Evolutionary conservation across 768 basidiomycete genomes (phyloP), one percentile per base, ranked within the genome.

Genomic region (Panaeolus papilionaceus): DNA sequence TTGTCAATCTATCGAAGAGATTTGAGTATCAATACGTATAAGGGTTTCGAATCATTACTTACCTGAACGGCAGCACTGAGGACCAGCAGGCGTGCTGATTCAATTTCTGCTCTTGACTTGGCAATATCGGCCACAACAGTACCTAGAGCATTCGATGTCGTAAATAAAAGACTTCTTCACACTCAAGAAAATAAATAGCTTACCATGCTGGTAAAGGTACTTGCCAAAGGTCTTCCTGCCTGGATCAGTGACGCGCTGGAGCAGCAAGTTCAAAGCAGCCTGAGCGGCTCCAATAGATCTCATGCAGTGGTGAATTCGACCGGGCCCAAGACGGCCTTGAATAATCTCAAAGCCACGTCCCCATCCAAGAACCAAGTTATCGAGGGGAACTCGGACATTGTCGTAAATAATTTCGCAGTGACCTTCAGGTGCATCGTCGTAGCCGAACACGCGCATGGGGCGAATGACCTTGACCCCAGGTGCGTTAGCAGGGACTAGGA

Each of bases 271-370:
- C 66, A 99, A 81, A 2, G 97, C 92, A 26, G 87, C 84, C 68
- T 91, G 88, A 0, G 98, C 98, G 23, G 86, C 86, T 23, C 98
- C 98, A 67, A 99, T 94, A 8, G 94, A 93, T 44, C 98, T 90
- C 98, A 99, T 99, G 83, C 97, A 98, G 75, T 96, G 94, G 74
- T 97, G 96, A 72, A 97, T 93, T 65, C 96, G 91, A n/a, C 96
- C 96, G 63, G 96, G 96, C 93, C 96, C 96, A 64, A 98, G 89
- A 69, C 96, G 93, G 49, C 96, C 96, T 87, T 98, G 96, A 69
- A 98, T 93, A 70, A 96, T 95, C 87, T 98, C 98, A 72, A 99
- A 99, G 5, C 98, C 98, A 70, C 87, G 86, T 14, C 98, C 96
- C 93, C 96, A 96, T 4, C 97, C 97, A 26, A 93, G 85, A 14